phyloP scores from a whole-genome alignment of 805 yeast genomes.

The Wickerhamiella slavikovae region DNA sequence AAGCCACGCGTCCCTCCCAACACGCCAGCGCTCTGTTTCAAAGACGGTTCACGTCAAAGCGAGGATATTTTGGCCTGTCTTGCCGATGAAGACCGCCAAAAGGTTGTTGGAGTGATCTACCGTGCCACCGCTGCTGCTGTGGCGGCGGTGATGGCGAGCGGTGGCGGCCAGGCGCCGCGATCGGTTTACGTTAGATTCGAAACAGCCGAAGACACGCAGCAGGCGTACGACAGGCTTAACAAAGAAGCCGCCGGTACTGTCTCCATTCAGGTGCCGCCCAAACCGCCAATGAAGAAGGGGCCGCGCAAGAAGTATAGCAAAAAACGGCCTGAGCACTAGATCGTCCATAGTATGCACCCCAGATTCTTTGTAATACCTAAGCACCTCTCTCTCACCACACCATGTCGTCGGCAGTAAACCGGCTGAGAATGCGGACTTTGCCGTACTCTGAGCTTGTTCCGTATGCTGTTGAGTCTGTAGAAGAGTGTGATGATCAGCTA shows the following conservation, averaged over 20 bases:
- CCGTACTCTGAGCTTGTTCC: slow-evolving; percentile 35
- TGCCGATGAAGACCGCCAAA: slow-evolving; percentile 15
- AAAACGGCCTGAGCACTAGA: too few relatives aligned
- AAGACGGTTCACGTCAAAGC: slow-evolving; percentile 18
- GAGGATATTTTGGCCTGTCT: slow-evolving; percentile 16
- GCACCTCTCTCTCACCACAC: too few relatives aligned
- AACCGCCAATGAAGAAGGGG: too few relatives aligned
- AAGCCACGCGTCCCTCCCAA: slow-evolving; percentile 3
- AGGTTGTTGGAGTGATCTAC: slow-evolving; percentile 15
- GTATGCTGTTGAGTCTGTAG: slow-evolving; percentile 45
- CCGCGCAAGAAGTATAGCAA: too few relatives aligned
- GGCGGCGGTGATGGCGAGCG: slow-evolving; percentile 12
- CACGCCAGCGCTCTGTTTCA: slow-evolving; percentile 22
- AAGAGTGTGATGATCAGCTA: slow-evolving; percentile 51
- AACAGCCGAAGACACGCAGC: slow-evolving; percentile 18
- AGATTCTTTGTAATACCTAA: too few relatives aligned
- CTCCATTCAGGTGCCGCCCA: slow-evolving; percentile 2
- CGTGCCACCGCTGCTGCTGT: slow-evolving; percentile 10
- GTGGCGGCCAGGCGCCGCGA: slow-evolving; percentile 14
- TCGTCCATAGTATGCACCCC: too few relatives aligned
- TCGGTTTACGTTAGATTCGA: slow-evolving; percentile 19
- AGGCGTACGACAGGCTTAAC: slow-evolving; percentile 18
- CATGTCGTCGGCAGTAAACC: too few relatives aligned
- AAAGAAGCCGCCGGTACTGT: slow-evolving; percentile 8
- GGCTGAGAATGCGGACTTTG: slow-evolving; percentile 24